Conservation (phyloP, 2,329 filamentous ascomycete species). For the Delphinella strobiligena region DNA sequence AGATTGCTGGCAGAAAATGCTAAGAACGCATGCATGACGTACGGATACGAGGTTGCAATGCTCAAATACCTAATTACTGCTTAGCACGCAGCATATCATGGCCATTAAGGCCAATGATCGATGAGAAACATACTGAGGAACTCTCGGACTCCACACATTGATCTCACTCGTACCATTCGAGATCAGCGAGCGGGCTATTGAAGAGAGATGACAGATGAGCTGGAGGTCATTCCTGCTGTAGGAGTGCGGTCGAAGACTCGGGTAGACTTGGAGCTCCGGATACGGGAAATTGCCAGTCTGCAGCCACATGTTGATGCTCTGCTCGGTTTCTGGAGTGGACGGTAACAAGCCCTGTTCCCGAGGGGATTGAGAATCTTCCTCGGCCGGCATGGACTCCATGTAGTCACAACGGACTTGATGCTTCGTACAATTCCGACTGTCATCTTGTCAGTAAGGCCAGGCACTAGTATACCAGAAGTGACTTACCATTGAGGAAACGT, state of each 20-base stretch:
- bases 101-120: constrained; percentile 9
- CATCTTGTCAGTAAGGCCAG: constrained; percentile 16
- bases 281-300: constrained; percentile 77
- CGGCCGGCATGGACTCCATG: constrained; percentile 68
- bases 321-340: constrained; percentile 78
- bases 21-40: constrained; percentile 88
- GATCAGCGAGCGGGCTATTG: constrained; percentile 66
- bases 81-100: neutral
- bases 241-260: constrained; percentile 58
- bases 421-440: constrained; percentile 93
- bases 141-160: constrained; percentile 84
- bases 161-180: constrained; percentile 63
- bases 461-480: too few species aligned
- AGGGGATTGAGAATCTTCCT: constrained; percentile 41
- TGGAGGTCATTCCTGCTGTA: constrained; percentile 70
- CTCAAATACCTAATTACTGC: constrained; percentile 55
- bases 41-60: constrained; percentile 68
- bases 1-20: constrained; percentile 93
- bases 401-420: constrained; percentile 98
- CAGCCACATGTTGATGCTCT: constrained; percentile 71
- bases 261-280: constrained; percentile 64
- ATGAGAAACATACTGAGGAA: constrained; percentile 64
- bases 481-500: constrained; percentile 91
- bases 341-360: constrained; percentile 53
- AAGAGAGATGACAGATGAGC: constrained; percentile 82